Evolutionary conservation across 805 yeast genomes (phyloP), one percentile per base, ranked within the genome.

Genomic region (Myxozyma lipomycoides): DNA sequence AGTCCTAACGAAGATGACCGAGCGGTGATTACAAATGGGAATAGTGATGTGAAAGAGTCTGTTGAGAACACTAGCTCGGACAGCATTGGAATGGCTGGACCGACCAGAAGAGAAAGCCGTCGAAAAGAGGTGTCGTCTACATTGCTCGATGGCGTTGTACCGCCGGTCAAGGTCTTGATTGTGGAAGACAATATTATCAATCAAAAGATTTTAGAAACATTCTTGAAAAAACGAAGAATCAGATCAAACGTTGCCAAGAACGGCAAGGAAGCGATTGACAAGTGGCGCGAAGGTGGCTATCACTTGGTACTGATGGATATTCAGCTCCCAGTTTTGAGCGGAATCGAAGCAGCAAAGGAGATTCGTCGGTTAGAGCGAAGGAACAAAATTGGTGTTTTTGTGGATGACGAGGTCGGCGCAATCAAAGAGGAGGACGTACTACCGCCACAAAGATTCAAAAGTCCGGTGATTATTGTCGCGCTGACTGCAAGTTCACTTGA

Each of bases 391-490:
- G 96, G 96, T 9, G 68, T 82, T 61, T 75, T 67, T 49, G 38
- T 56, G 19, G 75, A 77, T 2, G 73, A 72, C 37, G 68, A 71
- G 22, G 51, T 45, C 2, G 54, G 74, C 67, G 56, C 63, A 61
- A 43, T 50, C 46, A 44, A 64, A 49, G 72, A 71, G 9, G 76
- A 74, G 7, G 89, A 84, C 57, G 72, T 71, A 37, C 67, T 87
- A 5, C 87, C 85, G 59, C 66, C 78, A 24, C 70, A 73, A 9
- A 68, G 77, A n/a, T 88, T 88, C 68, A 77, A 87, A 57, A 84
- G 95, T 0, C 98, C 99, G 0, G 96, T 95, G n/a, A 93, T 93
- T 49, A 91, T 93, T 46, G 98, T 93, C 19, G 99, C 99, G 0
- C 72, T 93, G 45, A 93, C 99, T 1, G 98, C 98, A 0, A 83